Evolutionary conservation across 805 yeast species (phyloP).

Genomic region (Wickerhamomyces bisporus): DNA sequence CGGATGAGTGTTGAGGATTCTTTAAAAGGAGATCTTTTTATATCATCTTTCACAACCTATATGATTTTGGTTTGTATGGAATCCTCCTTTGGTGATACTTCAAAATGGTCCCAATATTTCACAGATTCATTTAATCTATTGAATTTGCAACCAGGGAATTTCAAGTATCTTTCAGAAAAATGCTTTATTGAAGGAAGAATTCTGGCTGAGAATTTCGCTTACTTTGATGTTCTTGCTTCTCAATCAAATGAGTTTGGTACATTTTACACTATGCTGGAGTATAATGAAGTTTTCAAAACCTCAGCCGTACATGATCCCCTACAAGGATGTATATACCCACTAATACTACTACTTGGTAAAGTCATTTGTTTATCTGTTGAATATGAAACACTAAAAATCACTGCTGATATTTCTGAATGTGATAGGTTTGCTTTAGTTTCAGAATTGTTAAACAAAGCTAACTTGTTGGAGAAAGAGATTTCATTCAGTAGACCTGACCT

Average conservation of each 20-base stretch:
- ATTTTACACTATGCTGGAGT: conserved; percentile 8
- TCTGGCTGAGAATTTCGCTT: conserved; percentile 12
- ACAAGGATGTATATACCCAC: conserved; percentile 24
- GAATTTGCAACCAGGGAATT: not conserved
- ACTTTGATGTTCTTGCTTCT: not conserved
- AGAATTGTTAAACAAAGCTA: conserved; percentile 16
- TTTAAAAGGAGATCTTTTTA: conserved; percentile 4
- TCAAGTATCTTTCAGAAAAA: not conserved
- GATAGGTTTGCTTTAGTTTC: conserved; percentile 15
- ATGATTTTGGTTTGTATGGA: conserved; percentile 3
- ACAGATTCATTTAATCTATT: not conserved
- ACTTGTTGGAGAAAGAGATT: conserved; percentile 38
- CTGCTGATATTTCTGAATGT: conserved; percentile 9
- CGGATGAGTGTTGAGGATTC: conserved; percentile 2
- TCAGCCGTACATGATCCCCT: conserved; percentile 16
- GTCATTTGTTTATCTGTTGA: conserved; percentile 18
- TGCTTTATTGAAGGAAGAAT: conserved; percentile 4
- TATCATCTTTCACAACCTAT: not conserved
- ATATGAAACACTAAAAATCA: conserved; percentile 9
- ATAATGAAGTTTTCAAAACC: not conserved
- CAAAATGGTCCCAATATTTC: conserved; percentile 1
- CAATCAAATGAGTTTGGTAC: conserved; percentile 13
- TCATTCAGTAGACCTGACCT: conserved; percentile 44
- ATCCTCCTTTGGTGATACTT: conserved; percentile 3
- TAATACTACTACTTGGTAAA: conserved; percentile 21